Percentiles rank a stretch among this genome's conserved stretches.
These are phyloP conservation scores for Curvularia hawaiiensis DNA, from an alignment of 2,329 filamentous ascomycete species.

Conservation along the genomic window DNA sequence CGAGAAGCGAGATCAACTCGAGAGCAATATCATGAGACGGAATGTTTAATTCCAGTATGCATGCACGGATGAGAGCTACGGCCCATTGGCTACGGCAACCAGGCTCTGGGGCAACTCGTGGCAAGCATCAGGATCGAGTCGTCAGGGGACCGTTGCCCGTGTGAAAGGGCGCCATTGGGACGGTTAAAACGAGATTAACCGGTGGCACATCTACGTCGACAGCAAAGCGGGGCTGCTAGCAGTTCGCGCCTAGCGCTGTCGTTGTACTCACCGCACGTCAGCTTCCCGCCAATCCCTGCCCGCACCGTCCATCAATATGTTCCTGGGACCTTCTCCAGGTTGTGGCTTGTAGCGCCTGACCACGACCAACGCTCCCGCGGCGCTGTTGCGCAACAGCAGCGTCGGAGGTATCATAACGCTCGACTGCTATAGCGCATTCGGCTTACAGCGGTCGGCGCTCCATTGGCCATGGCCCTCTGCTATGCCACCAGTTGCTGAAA, in stretches of 20 bases:
- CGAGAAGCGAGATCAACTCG: slow-evolving; percentile 47
- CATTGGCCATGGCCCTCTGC: slow-evolving; percentile 13
- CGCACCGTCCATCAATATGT: slow-evolving; percentile 18
- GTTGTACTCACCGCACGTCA: slow-evolving; percentile 13
- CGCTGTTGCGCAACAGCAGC: slow-evolving; percentile 13
- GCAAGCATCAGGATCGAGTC: slow-evolving; percentile 12
- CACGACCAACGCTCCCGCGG: slow-evolving; percentile 22
- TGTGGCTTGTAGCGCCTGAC: slow-evolving; percentile 37
- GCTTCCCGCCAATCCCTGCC: slow-evolving; percentile 18
- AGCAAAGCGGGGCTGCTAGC: slow-evolving; percentile 6
- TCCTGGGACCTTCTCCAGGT: slow-evolving; percentile 22
- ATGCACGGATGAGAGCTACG: slow-evolving; percentile 22
- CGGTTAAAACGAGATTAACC: slow-evolving; percentile 16
- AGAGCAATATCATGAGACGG: slow-evolving; percentile 40
- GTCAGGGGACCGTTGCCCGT: slow-evolving; percentile 5
- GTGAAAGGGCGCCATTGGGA: slow-evolving; percentile 8
- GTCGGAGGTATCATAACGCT: slow-evolving; percentile 23
- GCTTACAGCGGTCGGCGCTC: neutral
- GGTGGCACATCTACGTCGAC: slow-evolving; percentile 5
- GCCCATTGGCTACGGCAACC: slow-evolving; percentile 32
- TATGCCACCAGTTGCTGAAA: slow-evolving; percentile 29
- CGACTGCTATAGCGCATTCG: slow-evolving; percentile 11
- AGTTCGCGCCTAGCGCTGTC: slow-evolving; percentile 11
- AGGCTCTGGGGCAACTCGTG: slow-evolving; percentile 23
- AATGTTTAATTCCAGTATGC: slow-evolving; percentile 35